A percentile compares a stretch with the other conserved stretches of the same genome.
Evolutionary conservation across 345 rosid species (phyloP).

Genomic region (Populus tremula): DNA sequence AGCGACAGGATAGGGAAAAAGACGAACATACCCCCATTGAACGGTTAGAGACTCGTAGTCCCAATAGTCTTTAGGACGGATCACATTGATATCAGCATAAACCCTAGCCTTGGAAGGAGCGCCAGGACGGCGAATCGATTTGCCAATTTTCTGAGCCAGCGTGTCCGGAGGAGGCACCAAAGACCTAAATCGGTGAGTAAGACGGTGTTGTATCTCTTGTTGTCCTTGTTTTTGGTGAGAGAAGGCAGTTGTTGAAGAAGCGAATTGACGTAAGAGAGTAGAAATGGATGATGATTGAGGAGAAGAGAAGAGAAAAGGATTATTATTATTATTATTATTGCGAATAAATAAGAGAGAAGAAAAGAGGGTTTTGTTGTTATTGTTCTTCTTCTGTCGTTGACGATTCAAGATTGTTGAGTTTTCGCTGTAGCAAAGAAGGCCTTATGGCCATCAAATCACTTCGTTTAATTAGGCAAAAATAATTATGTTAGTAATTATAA

Average conservation of each 20-base stretch:
- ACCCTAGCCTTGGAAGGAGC: constrained; percentile 96
- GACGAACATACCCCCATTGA: constrained; percentile 71
- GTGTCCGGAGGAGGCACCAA: constrained; percentile 40
- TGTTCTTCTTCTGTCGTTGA: constrained; percentile 19
- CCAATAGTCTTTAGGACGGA: constrained; percentile 92
- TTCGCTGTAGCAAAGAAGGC: constrained; percentile 32
- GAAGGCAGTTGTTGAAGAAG: constrained; percentile 5
- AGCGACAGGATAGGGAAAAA: not conserved
- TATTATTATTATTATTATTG: not conserved
- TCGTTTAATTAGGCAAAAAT: not conserved
- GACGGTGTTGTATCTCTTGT: constrained; percentile 1
- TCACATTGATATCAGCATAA: constrained; percentile 78
- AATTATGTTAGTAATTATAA: no score
- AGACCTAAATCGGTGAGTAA: constrained; percentile 25
- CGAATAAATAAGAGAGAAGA: constrained; percentile 7
- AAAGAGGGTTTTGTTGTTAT: constrained; percentile 6
- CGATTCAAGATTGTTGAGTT: constrained; percentile 40
- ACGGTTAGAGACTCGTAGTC: constrained; percentile 78
- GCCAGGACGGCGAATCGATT: constrained; percentile 88
- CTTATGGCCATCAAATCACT: constrained; percentile 70
- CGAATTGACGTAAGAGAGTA: constrained; percentile 14
- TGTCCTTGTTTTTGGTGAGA: constrained; percentile 3
- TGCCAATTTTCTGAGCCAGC: constrained; percentile 98
- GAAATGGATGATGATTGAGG: constrained; percentile 3
- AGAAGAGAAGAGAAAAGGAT: constrained; percentile 12